Conservation (phyloP, 768 basidiomycete genomes). For the Russula sp. region DNA sequence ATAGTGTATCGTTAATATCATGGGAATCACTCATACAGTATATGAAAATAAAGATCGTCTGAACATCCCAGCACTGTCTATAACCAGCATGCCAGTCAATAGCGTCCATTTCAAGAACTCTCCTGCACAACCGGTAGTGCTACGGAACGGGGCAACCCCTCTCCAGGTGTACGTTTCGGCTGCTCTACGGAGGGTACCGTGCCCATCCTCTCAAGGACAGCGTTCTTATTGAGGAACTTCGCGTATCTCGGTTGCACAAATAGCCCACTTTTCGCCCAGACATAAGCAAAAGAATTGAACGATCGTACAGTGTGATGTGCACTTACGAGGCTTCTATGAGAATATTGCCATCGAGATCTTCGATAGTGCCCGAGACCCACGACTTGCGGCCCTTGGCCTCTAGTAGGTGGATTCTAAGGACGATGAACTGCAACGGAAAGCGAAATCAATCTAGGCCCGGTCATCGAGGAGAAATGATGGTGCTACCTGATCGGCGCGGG, state of each 20-base stretch:
- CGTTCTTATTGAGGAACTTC: conserved; percentile 56
- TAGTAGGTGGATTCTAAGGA: conserved; percentile 63
- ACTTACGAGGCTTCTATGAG: conserved; percentile 80
- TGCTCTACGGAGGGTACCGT: conserved; percentile 34
- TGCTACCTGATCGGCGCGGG: conserved; percentile 77
- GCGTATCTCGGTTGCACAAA: conserved; percentile 92
- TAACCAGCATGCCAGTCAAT: not conserved
- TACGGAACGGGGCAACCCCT: conserved; percentile 9
- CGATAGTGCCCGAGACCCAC: conserved; percentile 61
- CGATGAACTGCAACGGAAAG: conserved; percentile 56
- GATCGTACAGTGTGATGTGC: not conserved
- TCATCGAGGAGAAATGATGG: not conserved
- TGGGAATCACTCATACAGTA: not conserved
- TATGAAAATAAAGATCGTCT: not conserved
- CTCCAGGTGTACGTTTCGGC: conserved; percentile 1
- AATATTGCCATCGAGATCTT: conserved; percentile 73
- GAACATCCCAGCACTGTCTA: not conserved
- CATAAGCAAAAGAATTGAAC: not conserved
- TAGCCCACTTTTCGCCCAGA: conserved; percentile 47
- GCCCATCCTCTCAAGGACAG: conserved; percentile 62
- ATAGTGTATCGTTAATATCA: not conserved
- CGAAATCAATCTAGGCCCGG: not conserved
- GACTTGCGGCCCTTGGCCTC: conserved; percentile 76
- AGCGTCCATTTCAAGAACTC: not conserved
- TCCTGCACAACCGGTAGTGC: not conserved